Base-by-base conservation (phyloP, 225 moss, liverwort and hornwort species). In the Physcomitrium patens region DNA sequence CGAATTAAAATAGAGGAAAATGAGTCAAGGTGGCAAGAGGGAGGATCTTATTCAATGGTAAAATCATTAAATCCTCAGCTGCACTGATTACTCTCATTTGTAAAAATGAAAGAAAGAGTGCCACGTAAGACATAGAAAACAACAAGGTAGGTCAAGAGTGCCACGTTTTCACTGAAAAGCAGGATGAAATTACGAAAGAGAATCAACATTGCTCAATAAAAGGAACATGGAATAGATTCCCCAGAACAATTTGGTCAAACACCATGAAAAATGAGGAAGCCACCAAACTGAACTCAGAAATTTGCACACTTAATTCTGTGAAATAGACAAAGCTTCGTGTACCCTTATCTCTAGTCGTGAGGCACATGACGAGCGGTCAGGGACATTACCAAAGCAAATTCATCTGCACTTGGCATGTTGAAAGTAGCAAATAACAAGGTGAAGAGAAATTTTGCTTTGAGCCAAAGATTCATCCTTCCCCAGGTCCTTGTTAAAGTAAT, bases 401-500 rank as follows among this genome's bases (percentile, higher is more conserved):
- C 90, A 47, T 89, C 80, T 14, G 89, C 84, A 72, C 78, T 92
- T 45, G 92, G 90, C 67, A 94, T 76, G 65, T 81, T 80, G 23
- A 91, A 51, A 48, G 78, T 76, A 49, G 84, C 73, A 11, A 80
- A 76, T 56, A 92, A 61, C 60, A 92, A 46, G 77, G 71, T 60
- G 69, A 66, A 84, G 12, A 87, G 59, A 12, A 90, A 81, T 72
- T 80, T 87, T 24, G 84, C 53, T 78, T 80, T 94, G 65, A 85
- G 82, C 92, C 90, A 90, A 37, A 74, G 57, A 83, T 72, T 85
- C 90, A 94, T 84, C 68, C 44, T 83, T 60, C 84, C 79, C 94
- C 94, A 94, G n/a, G 90, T 86, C 86, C 94, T 87, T 67, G 75
- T 77, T 68, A 86, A 69, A 61, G 86, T 89, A 9, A 84, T 27